Base-by-base conservation (phyloP, 2,329 filamentous ascomycete species). In the Ambrosiella xylebori region DNA sequence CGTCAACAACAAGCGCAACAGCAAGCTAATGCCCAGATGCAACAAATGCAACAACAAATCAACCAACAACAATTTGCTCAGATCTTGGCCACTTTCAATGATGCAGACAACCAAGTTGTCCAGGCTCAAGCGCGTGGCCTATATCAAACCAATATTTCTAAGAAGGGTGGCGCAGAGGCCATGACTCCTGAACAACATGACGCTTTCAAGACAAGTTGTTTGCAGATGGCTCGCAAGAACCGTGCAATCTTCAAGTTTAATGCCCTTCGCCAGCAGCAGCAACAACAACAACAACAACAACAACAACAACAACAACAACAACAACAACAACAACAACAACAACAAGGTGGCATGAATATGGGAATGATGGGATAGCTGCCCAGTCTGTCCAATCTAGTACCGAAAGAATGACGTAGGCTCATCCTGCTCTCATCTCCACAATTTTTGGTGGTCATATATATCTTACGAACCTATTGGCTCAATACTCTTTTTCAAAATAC, bases 271-370 rank as follows among this genome's bases (percentile, higher is more conserved):
- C 62, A 67, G 61, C 65, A 69, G 61, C 63, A 68, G 54, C 63
- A 68, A 61, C 65, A 67, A 54, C 66, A 69, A 58, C 66, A 66
- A 53, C 70, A 69, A 40, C 69, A 74, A 67, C 71, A 57, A 51
- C 6, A n/a, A 69, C 70, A 69, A 40, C 69, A 74, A 67, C 71
- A 57, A 51, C 62, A 67, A 61, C 65, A 69, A 60, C 63, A 68
- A 53, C 63, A 68, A 61, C 65, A 67, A 54, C 66, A 69, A 58
- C 66, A 66, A 53, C 70, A 69, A 40, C 69, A 74, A 67, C 71
- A 57, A 51, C 6, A n/a, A 69, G 54, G 68, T 68, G 66, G 64
- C 66, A 45, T 41, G 17, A 51, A 51, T 51, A 51, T 51, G 47
- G 35, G 17, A 9, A 54, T 54, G 38, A 54, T 54, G 52, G 38